Percentiles rank a stretch among this genome's conserved stretches.
These are phyloP conservation scores for Biscutella auriculata DNA, from an alignment of 441 rosid species.

Conservation along the genomic window DNA sequence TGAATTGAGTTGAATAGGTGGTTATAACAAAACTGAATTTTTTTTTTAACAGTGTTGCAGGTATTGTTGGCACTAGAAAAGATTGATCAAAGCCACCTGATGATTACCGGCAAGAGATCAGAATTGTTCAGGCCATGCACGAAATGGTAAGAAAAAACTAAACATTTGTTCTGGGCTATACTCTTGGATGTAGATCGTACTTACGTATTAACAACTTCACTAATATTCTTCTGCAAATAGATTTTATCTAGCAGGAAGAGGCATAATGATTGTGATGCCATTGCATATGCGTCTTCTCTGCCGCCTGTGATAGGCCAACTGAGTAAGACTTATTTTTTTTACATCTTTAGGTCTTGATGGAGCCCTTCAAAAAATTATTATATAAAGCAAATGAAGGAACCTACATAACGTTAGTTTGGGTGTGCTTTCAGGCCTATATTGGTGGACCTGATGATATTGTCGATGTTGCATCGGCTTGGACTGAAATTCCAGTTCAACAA, in stretches of 20 bases:
- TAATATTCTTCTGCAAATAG: constrained; percentile 27
- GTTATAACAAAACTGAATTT: background rate
- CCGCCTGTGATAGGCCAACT: constrained; percentile 39
- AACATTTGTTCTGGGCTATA: constrained; percentile 3
- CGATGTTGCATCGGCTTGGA: constrained; percentile 61
- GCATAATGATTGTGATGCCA: constrained; percentile 31
- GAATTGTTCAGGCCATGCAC: constrained; percentile 89
- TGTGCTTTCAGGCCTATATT: constrained; percentile 42
- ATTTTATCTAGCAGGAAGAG: constrained; percentile 48
- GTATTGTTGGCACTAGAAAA: constrained; percentile 73
- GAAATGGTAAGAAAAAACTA: constrained; percentile 63
- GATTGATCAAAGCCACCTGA: constrained; percentile 72
- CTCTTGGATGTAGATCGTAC: constrained; percentile 16
- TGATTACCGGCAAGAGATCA: constrained; percentile 95
- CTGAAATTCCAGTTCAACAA: constrained; percentile 74
- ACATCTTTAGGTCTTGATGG: background rate
- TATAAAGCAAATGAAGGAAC: background rate
- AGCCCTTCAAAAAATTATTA: background rate
- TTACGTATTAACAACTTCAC: constrained; percentile 8
- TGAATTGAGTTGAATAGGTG: constrained; percentile 92
- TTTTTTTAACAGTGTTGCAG: constrained; percentile 21
- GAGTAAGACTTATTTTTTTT: constrained; percentile 42
- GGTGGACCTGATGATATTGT: constrained; percentile 81
- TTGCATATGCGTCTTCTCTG: constrained; percentile 36
- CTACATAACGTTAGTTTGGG: constrained; percentile 6